Percentiles rank a stretch among this genome's conserved stretches.
Evolutionary conservation across 352 stramenopile genomes (phyloP).

Genomic region (Globisporangium heterothallicum): DNA sequence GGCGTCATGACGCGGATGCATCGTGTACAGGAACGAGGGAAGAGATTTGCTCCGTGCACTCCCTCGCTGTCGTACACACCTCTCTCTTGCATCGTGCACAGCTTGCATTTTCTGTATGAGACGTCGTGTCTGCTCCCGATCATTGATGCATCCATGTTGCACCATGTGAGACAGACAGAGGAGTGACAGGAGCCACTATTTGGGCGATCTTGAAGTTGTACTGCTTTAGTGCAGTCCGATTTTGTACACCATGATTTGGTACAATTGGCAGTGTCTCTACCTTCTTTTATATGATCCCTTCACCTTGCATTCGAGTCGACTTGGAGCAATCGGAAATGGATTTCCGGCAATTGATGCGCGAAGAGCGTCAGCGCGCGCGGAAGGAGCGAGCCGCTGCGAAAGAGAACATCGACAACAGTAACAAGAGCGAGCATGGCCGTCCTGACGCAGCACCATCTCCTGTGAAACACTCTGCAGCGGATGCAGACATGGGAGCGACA

Average conservation of each 20-base stretch:
- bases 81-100: too few relatives aligned
- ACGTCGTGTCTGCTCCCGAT: too few relatives aligned
- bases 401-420: not conserved
- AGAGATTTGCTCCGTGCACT: too few relatives aligned
- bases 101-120: too few relatives aligned
- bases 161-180: too few relatives aligned
- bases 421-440: not conserved
- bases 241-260: not conserved
- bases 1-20: too few relatives aligned
- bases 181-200: constrained; percentile 3
- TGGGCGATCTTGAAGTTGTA: too few relatives aligned
- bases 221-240: too few relatives aligned
- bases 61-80: too few relatives aligned
- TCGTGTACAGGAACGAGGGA: too few relatives aligned
- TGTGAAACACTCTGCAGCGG: too few relatives aligned
- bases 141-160: not conserved
- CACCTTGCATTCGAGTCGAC: too few relatives aligned
- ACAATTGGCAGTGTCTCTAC: not conserved
- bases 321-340: constrained; percentile 34
- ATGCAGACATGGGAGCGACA: not conserved
- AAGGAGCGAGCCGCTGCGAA: constrained; percentile 6
- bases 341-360: constrained; percentile 42
- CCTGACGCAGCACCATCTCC: not conserved
- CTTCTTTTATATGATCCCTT: not conserved
- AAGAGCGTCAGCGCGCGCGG: constrained; percentile 39